phyloP scores from a whole-genome alignment of 2,329 filamentous ascomycete species.

The Pyrenophora tritici-repentis region DNA sequence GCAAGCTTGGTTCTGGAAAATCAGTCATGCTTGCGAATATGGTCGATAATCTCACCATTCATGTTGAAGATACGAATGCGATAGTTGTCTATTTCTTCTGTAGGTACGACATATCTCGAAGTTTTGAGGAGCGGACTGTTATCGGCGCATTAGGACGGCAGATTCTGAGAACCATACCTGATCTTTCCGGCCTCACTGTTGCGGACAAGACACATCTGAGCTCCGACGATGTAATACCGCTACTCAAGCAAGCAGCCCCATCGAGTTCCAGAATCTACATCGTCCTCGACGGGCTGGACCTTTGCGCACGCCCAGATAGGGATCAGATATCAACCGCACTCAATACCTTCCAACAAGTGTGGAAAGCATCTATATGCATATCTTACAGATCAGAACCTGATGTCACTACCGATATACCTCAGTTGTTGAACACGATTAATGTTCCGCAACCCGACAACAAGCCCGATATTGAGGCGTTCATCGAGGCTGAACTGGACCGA shows the following conservation, averaged over 20 bases:
- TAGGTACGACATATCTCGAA: slow-evolving; percentile 28
- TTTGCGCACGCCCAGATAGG: too few species aligned
- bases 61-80: background rate
- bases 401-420: too few species aligned
- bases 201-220: too few species aligned
- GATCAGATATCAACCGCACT: too few species aligned
- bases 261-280: too few species aligned
- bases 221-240: too few species aligned
- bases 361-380: too few species aligned
- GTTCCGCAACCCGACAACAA: slow-evolving; percentile 28
- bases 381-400: too few species aligned
- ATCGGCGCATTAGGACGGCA: slow-evolving; percentile 43
- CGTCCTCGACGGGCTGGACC: too few species aligned
- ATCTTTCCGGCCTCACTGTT: slow-evolving; percentile 14
- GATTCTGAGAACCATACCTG: slow-evolving; percentile 36
- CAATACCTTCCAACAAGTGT: too few species aligned
- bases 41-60: slow-evolving; percentile 35
- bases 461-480: slow-evolving; percentile 30
- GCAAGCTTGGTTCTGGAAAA: slow-evolving; percentile 54
- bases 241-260: too few species aligned
- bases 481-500: slow-evolving; percentile 31
- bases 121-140: slow-evolving; percentile 30
- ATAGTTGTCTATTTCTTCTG: slow-evolving; percentile 37
- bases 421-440: background rate
- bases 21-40: slow-evolving; percentile 54